phyloP scores from a whole-genome alignment of 2,329 filamentous ascomycete species.

The Phyllosticta ampelicida region DNA sequence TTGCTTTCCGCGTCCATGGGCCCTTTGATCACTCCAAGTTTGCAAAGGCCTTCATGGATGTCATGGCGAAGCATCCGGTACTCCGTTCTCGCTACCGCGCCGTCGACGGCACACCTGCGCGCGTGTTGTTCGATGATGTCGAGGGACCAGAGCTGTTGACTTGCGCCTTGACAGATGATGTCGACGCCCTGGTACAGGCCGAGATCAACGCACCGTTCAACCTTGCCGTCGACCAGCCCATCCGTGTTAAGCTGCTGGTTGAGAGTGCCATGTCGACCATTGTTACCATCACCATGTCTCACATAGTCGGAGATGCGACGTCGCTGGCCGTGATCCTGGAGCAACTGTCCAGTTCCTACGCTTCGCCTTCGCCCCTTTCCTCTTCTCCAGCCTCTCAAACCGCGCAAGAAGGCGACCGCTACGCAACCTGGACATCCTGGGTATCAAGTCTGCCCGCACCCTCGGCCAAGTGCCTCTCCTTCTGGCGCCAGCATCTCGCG shows the following conservation, averaged over 20 bases:
- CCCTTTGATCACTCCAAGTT: not conserved
- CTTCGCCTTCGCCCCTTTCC: not conserved
- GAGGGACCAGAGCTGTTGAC: not conserved
- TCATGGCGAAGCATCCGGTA: conserved; percentile 1
- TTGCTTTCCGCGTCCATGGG: not conserved
- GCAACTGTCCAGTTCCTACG: not conserved
- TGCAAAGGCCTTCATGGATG: not conserved
- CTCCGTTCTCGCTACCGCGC: conserved; percentile 1
- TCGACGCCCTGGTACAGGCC: not conserved
- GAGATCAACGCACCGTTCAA: conserved; percentile 1
- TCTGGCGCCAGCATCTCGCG: not conserved
- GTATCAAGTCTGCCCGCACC: not conserved
- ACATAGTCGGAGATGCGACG: conserved; percentile 3
- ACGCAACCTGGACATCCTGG: not conserved
- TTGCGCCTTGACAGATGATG: not conserved
- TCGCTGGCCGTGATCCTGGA: conserved; percentile 1
- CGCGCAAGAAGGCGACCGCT: not conserved
- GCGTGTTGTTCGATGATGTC: not conserved
- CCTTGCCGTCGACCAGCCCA: not conserved
- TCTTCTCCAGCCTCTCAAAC: not conserved
- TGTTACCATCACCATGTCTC: conserved; percentile 4
- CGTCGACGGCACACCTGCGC: not conserved
- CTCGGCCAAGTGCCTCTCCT: not conserved
- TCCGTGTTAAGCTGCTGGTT: not conserved
- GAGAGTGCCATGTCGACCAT: not conserved